phyloP scores from a whole-genome alignment of 1,284 basidiomycete species.

The Cryptococcus sp. region DNA sequence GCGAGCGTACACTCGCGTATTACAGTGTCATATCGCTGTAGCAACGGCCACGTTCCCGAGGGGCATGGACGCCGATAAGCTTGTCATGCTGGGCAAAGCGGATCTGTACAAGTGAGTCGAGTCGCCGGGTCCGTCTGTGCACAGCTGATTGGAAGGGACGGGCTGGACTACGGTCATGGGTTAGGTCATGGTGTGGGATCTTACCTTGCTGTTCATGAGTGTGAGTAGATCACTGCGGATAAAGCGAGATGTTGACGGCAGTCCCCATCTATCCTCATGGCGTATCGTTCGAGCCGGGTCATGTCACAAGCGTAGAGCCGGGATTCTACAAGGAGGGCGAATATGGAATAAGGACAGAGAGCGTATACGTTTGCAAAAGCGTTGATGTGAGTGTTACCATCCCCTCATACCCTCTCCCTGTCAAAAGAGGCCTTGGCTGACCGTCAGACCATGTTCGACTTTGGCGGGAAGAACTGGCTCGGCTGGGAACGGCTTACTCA shows the following conservation, averaged over 20 bases:
- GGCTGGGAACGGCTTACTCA: slow-evolving; percentile 83
- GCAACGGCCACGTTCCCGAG: slow-evolving; percentile 82
- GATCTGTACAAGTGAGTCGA: slow-evolving; percentile 64
- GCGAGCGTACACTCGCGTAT: slow-evolving; percentile 86
- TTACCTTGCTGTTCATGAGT: slow-evolving; percentile 39
- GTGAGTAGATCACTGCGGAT: slow-evolving; percentile 46
- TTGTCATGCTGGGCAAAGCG: slow-evolving; percentile 79
- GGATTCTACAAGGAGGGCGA: slow-evolving; percentile 64
- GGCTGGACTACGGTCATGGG: slow-evolving; percentile 61
- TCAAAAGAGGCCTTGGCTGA: neutral
- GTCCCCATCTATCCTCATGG: slow-evolving; percentile 24
- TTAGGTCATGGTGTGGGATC: slow-evolving; percentile 43
- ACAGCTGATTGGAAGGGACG: slow-evolving; percentile 53
- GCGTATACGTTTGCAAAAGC: slow-evolving; percentile 63
- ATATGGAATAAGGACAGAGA: slow-evolving; percentile 89
- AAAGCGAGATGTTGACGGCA: slow-evolving; percentile 50
- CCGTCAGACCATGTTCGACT: slow-evolving; percentile 14
- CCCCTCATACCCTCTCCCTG: no score
- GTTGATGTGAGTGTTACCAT: slow-evolving; percentile 62
- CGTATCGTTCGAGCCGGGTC: slow-evolving; percentile 66
- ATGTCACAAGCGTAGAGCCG: slow-evolving; percentile 72
- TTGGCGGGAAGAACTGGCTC: slow-evolving; percentile 57
- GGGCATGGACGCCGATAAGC: slow-evolving; percentile 70
- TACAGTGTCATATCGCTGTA: slow-evolving; percentile 96
- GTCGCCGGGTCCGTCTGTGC: neutral